Evolutionary conservation across 176 grass and related monocot species (phyloP).

Genomic region (Microstegium vimineum): DNA sequence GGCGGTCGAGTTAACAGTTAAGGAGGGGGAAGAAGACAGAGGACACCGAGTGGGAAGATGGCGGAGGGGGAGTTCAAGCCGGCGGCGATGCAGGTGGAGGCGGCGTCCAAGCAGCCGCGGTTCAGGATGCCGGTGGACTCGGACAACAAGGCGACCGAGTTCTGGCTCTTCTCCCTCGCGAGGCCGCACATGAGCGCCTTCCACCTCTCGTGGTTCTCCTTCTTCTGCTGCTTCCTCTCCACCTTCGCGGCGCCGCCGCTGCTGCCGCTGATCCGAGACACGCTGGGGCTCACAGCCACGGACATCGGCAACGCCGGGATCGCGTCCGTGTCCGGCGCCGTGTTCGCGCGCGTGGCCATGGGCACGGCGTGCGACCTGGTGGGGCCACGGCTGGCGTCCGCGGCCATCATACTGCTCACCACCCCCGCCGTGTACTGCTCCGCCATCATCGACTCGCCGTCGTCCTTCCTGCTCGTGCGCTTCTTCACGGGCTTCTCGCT

Average conservation of each 20-base stretch:
- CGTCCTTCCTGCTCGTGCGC: conserved; percentile 59
- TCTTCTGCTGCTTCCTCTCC: conserved; percentile 96
- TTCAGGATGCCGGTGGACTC: conserved; percentile 89
- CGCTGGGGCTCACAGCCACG: conserved; percentile 61
- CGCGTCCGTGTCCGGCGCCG: conserved; percentile 83
- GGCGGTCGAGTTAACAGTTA: too few species aligned
- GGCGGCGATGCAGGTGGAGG: conserved; percentile 34
- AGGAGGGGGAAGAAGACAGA: neutral
- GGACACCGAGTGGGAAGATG: neutral
- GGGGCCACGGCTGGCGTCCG: conserved; percentile 74
- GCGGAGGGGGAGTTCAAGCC: neutral
- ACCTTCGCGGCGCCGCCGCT: conserved; percentile 88
- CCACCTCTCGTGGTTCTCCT: conserved; percentile 97
- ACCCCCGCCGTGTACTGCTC: conserved; percentile 80
- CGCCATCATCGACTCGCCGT: conserved; percentile 53
- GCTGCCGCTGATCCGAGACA: conserved; percentile 80
- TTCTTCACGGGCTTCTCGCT: conserved; percentile 98
- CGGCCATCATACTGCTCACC: conserved; percentile 69
- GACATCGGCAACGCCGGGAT: conserved; percentile 97
- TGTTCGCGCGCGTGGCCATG: conserved; percentile 90
- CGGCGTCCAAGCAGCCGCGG: conserved; percentile 22
- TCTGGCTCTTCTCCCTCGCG: conserved; percentile 83
- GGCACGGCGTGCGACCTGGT: conserved; percentile 89
- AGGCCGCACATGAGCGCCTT: conserved; percentile 88
- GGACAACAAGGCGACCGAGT: conserved; percentile 86